Base-by-base conservation (phyloP, 805 yeast genomes). In the Lachancea thermotolerans region DNA sequence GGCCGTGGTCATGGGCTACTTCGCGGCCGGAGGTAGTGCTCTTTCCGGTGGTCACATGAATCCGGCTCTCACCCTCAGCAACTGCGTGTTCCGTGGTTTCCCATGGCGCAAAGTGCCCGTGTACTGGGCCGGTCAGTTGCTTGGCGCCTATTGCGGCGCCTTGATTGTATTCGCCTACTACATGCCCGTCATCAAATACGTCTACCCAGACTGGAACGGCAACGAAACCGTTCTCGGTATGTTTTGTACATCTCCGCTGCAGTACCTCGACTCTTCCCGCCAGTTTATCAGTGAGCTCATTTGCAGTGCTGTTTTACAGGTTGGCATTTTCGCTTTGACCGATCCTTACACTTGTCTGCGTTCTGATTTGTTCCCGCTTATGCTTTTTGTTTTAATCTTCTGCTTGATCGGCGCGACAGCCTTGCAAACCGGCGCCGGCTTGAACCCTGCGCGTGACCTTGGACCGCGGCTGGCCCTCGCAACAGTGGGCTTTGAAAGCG, bases 21-120 rank as follows among this genome's bases (percentile, higher is more conserved):
- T 68, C 43, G 64, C 68, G 7, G 68, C 78, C 35, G 79, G 79
- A 48, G 81, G 81, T 51, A 57, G 64, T 49, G 66, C 69, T 10
- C 65, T 75, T 43, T 74, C 79, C 33, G 81, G 79, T 55, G 81
- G 76, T n/a, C 81, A 76, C 58, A 56, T 76, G 48, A 76, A 77
- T 58, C 79, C 81, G 3, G 75, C 77, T 46, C 70, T 75, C 31
- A 75, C 81, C 1, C 41, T 77, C 8, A 58, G 71, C 9, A 66
- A 71, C 53, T 75, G 74, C 49, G 55, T 72, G 10, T 77, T 64
- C 53, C 69, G 81, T 59, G 74, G 73, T 7, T 76, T 77, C 54
- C 80, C 80, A 25, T 65, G 73, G 65, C 62, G 61, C 43, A 75
- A 75, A 49, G 67, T 73, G 17, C 73, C 71, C 16, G 44, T 65